phyloP scores from a whole-genome alignment of 768 basidiomycete species.

The Mrakia hoshinonis region DNA sequence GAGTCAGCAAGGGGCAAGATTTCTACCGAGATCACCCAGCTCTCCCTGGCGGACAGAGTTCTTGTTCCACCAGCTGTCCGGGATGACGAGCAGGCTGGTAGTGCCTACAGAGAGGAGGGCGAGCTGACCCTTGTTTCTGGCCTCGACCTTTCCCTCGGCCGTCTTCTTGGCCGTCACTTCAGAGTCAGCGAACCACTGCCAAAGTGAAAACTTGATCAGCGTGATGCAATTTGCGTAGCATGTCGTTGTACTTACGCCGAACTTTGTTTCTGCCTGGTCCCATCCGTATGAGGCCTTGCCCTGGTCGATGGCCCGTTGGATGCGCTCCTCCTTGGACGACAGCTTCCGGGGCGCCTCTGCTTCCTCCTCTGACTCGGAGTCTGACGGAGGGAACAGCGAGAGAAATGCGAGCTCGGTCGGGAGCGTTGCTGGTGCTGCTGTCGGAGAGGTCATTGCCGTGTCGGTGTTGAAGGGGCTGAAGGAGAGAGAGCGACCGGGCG shows the following conservation, averaged over 20 bases:
- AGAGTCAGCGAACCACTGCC: constrained; percentile 17
- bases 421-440: not conserved
- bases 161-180: constrained; percentile 2
- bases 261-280: constrained; percentile 23
- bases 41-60: too few species aligned
- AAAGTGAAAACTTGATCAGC: not conserved
- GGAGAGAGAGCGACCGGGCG: too few species aligned
- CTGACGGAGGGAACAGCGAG: constrained; percentile 18
- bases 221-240: not conserved
- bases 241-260: not conserved
- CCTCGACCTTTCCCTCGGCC: constrained; percentile 15
- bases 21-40: too few species aligned
- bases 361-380: constrained; percentile 19
- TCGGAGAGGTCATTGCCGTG: too few species aligned
- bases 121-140: constrained; percentile 18
- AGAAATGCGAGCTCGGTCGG: constrained; percentile 25
- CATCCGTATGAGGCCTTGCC: constrained; percentile 21
- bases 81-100: not conserved
- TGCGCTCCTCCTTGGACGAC: constrained; percentile 20
- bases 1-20: not conserved
- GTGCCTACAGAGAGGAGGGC: not conserved
- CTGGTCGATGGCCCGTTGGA: constrained; percentile 27
- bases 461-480: too few species aligned
- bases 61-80: too few species aligned
- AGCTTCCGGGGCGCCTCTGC: not conserved